Conservation (phyloP, 2,329 filamentous ascomycete genomes). For the Lasiodiplodia sp. region DNA sequence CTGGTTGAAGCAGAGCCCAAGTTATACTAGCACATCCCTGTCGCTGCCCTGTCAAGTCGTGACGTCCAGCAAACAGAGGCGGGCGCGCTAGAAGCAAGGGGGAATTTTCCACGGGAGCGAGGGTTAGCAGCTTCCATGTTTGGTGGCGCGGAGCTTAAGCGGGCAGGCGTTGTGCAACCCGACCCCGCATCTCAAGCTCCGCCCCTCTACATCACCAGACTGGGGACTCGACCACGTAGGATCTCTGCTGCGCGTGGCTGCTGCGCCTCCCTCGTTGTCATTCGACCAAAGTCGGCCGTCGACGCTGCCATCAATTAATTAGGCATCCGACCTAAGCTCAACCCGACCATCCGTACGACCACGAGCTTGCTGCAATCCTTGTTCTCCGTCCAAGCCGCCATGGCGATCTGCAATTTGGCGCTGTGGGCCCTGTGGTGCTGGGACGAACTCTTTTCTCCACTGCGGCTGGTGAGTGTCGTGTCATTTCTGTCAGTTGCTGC, state of each 20-base stretch:
- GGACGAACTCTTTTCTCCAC: background rate
- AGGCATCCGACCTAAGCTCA: background rate
- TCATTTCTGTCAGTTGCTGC: constrained; percentile 8
- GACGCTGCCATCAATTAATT: background rate
- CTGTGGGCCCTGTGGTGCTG: constrained; percentile 20
- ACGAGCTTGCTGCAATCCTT: background rate
- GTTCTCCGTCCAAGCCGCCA: background rate
- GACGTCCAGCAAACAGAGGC: background rate
- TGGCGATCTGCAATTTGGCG: constrained; percentile 5
- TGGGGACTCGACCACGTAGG: background rate
- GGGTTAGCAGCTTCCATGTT: background rate
- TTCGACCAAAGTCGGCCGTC: background rate
- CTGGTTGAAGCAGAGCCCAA: background rate
- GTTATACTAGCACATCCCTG: background rate
- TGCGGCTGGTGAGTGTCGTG: constrained; percentile 16
- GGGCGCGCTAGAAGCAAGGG: constrained; percentile 8
- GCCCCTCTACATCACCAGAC: too few species aligned
- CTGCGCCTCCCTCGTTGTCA: background rate
- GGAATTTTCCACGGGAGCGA: constrained; percentile 1
- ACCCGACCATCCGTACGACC: too few species aligned
- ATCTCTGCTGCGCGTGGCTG: background rate
- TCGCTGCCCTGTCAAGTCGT: background rate
- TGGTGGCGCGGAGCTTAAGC: constrained; percentile 16
- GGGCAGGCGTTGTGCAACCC: background rate
- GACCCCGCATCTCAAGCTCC: background rate